Base-by-base conservation (phyloP, 805 yeast genomes). In the Pichia paraexigua region DNA sequence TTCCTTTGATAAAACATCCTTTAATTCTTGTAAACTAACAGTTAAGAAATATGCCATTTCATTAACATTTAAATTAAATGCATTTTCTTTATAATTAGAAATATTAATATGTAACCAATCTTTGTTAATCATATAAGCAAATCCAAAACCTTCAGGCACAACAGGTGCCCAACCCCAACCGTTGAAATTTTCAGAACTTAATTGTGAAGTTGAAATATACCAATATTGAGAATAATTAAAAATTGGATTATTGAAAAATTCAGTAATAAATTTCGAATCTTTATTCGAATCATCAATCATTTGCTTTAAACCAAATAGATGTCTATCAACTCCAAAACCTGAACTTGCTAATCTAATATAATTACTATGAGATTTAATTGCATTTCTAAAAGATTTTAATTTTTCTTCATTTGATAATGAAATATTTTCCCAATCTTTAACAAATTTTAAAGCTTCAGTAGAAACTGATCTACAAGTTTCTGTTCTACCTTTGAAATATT, bases 161-260 rank as follows among this genome's bases (percentile, higher is more conserved):
- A 94, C 98, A 67, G 95, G 96, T 20, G 96, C 80, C 88, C 90
- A 92, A 35, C 99, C 99, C 76, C 91, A 92, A 44, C 95, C 91
- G 66, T 89, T 89, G 70, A 89, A 87, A 68, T 74, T 75, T 60
- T 84, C 87, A 6, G 95, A 85, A 10, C 94, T 85, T 58, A 92
- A 75, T 70, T 92, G 98, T 1, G 97, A 89, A 2, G 96, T 82
- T 20, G 95, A 86, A 48, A 92, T 67, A 67, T 77, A 83, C 99
- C 99, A 92, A 45, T 87, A 79, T 32, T 82, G 72, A 7, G 95
- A 83, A 72, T 88, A 92, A 46, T 72, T 67, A 65, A 78, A 88
- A 57, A 87, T 72, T 15, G 95, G 87, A 68, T 92, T 95, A 22
- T 73, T 66, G 75, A 83, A 90, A 46, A 92, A 69, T 9, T 71